Conservation (phyloP, 2,329 filamentous ascomycete genomes). For the Pyrenochaeta sp. region DNA sequence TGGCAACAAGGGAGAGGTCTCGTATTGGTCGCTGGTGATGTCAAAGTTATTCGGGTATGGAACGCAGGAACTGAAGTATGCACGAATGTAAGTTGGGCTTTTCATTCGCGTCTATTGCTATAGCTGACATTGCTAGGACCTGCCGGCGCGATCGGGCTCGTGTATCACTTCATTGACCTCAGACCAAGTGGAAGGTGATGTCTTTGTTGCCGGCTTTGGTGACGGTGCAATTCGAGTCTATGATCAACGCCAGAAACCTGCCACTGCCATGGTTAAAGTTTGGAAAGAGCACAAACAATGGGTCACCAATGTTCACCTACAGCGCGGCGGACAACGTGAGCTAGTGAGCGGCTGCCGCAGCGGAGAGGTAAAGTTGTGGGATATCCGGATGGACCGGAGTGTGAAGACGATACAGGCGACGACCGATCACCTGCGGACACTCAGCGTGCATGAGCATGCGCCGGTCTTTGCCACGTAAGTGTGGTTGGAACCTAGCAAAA, state of each 20-base stretch:
- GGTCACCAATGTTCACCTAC: slow-evolving; percentile 96
- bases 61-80: slow-evolving; percentile 94
- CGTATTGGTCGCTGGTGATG: slow-evolving; percentile 93
- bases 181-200: slow-evolving; percentile 96
- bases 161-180: slow-evolving; percentile 96
- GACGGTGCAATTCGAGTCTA: slow-evolving; percentile 95
- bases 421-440: slow-evolving; percentile 78
- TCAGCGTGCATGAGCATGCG: slow-evolving; percentile 94
- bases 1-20: slow-evolving; percentile 99
- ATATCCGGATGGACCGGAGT: slow-evolving; percentile 85
- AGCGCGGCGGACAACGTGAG: slow-evolving; percentile 91
- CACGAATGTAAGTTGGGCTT: slow-evolving; percentile 65
- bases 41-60: slow-evolving; percentile 95
- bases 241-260: slow-evolving; percentile 83
- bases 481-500: slow-evolving; percentile 71
- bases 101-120: not conserved
- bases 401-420: slow-evolving; percentile 78
- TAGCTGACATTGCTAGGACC: slow-evolving; percentile 65
- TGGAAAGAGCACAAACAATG: slow-evolving; percentile 97
- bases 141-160: slow-evolving; percentile 90
- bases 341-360: slow-evolving; percentile 89
- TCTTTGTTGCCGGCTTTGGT: slow-evolving; percentile 95
- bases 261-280: slow-evolving; percentile 92
- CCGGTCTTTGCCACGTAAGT: slow-evolving; percentile 78
- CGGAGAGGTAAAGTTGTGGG: slow-evolving; percentile 94